Conservation (phyloP, 1,284 basidiomycete species). For the Cystobasidium slooffiae region DNA sequence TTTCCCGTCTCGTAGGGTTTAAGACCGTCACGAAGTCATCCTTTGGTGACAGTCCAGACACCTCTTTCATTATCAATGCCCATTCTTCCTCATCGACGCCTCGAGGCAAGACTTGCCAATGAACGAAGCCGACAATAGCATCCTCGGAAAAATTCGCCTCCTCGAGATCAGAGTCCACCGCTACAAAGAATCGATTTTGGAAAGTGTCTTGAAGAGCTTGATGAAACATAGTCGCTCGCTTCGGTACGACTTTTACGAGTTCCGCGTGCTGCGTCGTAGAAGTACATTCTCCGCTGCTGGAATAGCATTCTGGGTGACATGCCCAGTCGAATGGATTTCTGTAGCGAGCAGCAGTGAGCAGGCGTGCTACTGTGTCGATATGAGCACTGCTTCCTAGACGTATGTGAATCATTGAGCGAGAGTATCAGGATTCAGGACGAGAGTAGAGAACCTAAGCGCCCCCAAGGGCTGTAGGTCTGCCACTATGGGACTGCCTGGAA, state of each 20-base stretch:
- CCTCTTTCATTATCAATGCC: not conserved
- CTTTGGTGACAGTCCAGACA: not conserved
- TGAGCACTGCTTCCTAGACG: not conserved
- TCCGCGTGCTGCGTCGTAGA: not conserved
- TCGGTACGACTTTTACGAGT: not conserved
- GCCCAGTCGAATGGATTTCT: not conserved
- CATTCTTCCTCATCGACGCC: not conserved
- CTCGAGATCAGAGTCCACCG: not conserved
- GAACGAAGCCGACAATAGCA: not conserved
- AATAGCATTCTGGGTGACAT: not conserved
- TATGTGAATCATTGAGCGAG: no score
- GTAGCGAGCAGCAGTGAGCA: not conserved
- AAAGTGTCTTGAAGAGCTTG: not conserved
- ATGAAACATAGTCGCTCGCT: not conserved
- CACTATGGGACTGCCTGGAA: no score
- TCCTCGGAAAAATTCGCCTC: not conserved
- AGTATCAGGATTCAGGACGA: no score
- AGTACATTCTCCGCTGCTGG: not conserved
- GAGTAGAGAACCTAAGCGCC: no score
- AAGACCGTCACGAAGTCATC: not conserved
- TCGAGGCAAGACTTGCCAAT: not conserved
- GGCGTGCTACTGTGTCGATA: not conserved
- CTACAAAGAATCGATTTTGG: slow-evolving; percentile 1
- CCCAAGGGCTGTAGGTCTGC: no score
- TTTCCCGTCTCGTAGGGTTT: not conserved